Evolutionary conservation across 257 asterid species (phyloP), one percentile per base, ranked within the genome.

Genomic region (Solanum tarapatanum): DNA sequence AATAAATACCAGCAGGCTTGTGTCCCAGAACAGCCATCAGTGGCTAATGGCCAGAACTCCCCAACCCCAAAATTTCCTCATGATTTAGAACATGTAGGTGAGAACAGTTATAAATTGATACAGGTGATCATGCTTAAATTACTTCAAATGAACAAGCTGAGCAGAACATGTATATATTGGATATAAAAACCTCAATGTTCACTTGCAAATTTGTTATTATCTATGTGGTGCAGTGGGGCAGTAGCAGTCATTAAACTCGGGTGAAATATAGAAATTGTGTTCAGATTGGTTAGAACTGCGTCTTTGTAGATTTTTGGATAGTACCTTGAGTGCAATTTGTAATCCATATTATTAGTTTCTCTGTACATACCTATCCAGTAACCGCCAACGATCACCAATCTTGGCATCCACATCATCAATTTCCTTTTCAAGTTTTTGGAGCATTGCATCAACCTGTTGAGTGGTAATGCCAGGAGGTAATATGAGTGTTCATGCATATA

Each of bases 391-490:
- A 62, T 97, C 94, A 30, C 99, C 99, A 89, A 97, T 97, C 91
- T 94, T 94, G 7, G 96, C 97, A 93, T 97, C 99, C 86, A 97
- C 99, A 9, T 94, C 97, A 91, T 97, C 99, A 79, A 97, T 97
- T 89, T 97, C 99, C 92, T 96, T 95, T 90, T 97, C 99, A 89
- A 97, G 98, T 89, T 95, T 97, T 58, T 97, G 98, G 80, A 97
- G 98, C 99, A 97, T 97, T 70, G 94, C 94, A 91, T 96, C 99
- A 90, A 97, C 99, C 99, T 97, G 90, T 86, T 82, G 90, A 66
- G 68, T 80, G 87, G 85, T 88, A 88, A 87, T 37, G 82, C 73
- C 90, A 87, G 64, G 85, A 72, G 86, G 80, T 73, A 8, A 87
- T 82, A 88, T 87, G 68, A 88, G 66, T 69, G 77, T 58, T 66